Evolutionary conservation across 2,329 filamentous ascomycete genomes (phyloP).

Genomic region (Xylaria sp.): DNA sequence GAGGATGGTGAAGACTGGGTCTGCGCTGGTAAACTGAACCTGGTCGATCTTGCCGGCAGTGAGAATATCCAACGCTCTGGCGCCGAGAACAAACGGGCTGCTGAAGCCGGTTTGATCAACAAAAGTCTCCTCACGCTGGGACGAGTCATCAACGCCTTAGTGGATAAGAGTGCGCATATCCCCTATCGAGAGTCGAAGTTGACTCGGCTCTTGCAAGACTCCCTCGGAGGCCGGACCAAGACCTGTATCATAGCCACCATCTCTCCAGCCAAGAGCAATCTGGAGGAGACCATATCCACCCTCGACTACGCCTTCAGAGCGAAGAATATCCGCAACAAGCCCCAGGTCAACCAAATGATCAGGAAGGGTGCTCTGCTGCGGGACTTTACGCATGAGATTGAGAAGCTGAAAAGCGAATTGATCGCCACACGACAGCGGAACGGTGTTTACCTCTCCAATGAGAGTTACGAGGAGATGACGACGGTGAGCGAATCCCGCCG

Average conservation of each 20-base stretch:
- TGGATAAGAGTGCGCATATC: slow-evolving; percentile 85
- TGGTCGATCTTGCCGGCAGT: slow-evolving; percentile 93
- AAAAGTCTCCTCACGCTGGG: slow-evolving; percentile 93
- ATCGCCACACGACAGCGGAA: slow-evolving; percentile 90
- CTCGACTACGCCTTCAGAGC: slow-evolving; percentile 96
- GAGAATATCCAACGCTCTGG: slow-evolving; percentile 97
- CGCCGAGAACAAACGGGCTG: slow-evolving; percentile 94
- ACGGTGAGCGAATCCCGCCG: slow-evolving; percentile 86
- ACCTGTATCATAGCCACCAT: slow-evolving; percentile 98
- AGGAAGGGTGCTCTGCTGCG: slow-evolving; percentile 88
- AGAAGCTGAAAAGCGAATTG: slow-evolving; percentile 88
- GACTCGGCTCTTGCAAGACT: slow-evolving; percentile 91
- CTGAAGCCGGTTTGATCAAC: slow-evolving; percentile 95
- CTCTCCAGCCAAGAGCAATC: slow-evolving; percentile 87
- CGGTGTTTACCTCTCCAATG: slow-evolving; percentile 87
- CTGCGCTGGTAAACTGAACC: slow-evolving; percentile 86
- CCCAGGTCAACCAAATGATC: slow-evolving; percentile 85
- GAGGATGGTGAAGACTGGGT: slow-evolving; percentile 87
- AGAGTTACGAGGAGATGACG: slow-evolving; percentile 84
- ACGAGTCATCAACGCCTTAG: slow-evolving; percentile 93
- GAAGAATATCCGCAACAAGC: slow-evolving; percentile 98
- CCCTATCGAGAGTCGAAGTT: slow-evolving; percentile 92
- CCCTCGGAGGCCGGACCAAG: slow-evolving; percentile 88
- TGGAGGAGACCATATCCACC: slow-evolving; percentile 97
- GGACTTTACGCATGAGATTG: slow-evolving; percentile 88